A percentile compares a stretch with the other conserved stretches of the same genome.
phyloP scores from a whole-genome alignment of 306 rosid genomes.

The Pyrus betulifolia region DNA sequence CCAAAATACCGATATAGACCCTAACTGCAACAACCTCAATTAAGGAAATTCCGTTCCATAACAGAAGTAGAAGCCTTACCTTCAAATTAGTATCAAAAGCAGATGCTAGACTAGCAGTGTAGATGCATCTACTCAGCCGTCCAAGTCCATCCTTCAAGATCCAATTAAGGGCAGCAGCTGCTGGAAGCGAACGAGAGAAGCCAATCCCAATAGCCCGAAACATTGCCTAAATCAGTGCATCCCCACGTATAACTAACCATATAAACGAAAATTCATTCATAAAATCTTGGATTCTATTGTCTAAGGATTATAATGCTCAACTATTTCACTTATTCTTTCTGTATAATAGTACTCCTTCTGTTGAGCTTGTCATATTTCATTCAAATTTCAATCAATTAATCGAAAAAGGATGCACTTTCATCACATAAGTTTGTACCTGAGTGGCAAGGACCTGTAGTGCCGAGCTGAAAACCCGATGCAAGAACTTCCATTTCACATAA shows the following conservation, averaged over 20 bases:
- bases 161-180: constrained; percentile 95
- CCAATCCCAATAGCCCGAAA: constrained; percentile 91
- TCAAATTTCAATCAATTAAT: neutral
- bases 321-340: neutral
- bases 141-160: constrained; percentile 91
- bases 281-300: neutral
- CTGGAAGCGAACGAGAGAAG: constrained; percentile 67
- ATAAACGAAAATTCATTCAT: constrained; percentile 10
- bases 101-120: constrained; percentile 84
- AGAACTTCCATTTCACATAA: constrained; percentile 78
- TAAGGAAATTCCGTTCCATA: neutral
- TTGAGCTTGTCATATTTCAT: neutral
- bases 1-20: constrained; percentile 15
- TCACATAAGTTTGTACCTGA: constrained; percentile 40
- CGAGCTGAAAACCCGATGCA: constrained; percentile 90
- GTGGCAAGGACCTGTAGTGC: constrained; percentile 90
- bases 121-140: constrained; percentile 74
- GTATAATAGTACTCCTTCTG: neutral
- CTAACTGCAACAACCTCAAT: neutral
- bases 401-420: neutral
- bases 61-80: constrained; percentile 33
- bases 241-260: constrained; percentile 8
- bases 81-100: constrained; percentile 84
- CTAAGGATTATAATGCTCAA: neutral
- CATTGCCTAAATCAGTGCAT: constrained; percentile 68